These are phyloP conservation scores for Arthrinium phaeospermum DNA, from an alignment of 2,329 filamentous ascomycete species.

Conservation along the genomic window DNA sequence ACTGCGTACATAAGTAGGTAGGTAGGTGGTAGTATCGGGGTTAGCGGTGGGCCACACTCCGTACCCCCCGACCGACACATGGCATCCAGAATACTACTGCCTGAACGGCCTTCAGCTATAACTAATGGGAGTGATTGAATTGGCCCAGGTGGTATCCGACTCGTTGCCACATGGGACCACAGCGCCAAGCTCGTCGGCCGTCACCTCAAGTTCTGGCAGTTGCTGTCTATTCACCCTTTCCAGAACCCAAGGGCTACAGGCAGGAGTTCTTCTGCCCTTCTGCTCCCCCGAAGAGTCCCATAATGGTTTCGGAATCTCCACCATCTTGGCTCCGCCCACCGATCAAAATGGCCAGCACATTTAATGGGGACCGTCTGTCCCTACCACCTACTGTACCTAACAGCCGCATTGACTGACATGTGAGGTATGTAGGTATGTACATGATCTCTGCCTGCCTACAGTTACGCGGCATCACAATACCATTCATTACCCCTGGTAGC, in stretches of 20 bases:
- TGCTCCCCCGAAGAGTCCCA: slow-evolving; percentile 1
- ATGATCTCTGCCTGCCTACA: background rate
- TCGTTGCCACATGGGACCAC: background rate
- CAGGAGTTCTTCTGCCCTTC: slow-evolving; percentile 7
- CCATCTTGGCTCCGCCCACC: background rate
- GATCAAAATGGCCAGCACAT: slow-evolving; percentile 11
- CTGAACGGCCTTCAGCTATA: background rate
- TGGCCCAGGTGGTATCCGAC: background rate
- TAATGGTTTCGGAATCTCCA: slow-evolving; percentile 15
- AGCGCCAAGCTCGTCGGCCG: slow-evolving; percentile 10
- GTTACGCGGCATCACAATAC: background rate
- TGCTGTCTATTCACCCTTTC: slow-evolving; percentile 3
- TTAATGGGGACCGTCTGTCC: background rate
- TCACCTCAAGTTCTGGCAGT: background rate
- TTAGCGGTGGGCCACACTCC: background rate
- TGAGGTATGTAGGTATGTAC: background rate
- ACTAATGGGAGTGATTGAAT: background rate
- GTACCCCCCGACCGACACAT: background rate
- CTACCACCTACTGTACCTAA: too few species aligned
- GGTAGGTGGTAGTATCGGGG: background rate
- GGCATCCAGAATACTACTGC: background rate
- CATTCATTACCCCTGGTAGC: background rate
- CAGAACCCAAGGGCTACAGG: slow-evolving; percentile 3
- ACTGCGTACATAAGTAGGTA: background rate
- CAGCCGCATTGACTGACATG: background rate